A percentile compares a stretch with the other conserved stretches of the same genome.
Conservation (phyloP, 148 eudicot species). For the Pouteria glomerata region DNA sequence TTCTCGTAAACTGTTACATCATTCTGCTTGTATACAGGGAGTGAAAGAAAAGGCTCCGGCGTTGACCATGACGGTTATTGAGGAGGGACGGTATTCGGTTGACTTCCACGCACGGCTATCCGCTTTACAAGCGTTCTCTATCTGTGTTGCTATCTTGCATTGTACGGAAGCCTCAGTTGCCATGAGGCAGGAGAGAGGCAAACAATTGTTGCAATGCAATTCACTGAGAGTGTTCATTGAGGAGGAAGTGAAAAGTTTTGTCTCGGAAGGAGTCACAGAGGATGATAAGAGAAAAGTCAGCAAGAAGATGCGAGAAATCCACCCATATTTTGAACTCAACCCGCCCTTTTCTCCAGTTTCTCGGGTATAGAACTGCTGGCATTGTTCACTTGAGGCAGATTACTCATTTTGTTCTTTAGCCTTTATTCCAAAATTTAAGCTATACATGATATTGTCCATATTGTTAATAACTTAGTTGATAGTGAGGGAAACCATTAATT, state of each 20-base stretch:
- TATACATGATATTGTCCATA: too few relatives aligned
- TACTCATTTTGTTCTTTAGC: too few relatives aligned
- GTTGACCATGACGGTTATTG: slow-evolving; percentile 40
- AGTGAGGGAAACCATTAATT: too few relatives aligned
- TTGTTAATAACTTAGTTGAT: too few relatives aligned
- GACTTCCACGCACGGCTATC: slow-evolving; percentile 81
- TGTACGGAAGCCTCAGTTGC: slow-evolving; percentile 56
- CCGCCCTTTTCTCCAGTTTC: slow-evolving; percentile 97
- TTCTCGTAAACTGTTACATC: slow-evolving; percentile 1
- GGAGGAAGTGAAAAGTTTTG: slow-evolving; percentile 59
- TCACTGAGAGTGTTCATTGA: slow-evolving; percentile 52
- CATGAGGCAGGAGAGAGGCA: slow-evolving; percentile 41
- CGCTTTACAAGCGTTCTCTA: slow-evolving; percentile 77
- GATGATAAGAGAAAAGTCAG: slow-evolving; percentile 49
- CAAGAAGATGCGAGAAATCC: slow-evolving; percentile 37
- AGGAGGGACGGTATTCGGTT: slow-evolving; percentile 57
- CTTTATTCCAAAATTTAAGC: too few relatives aligned
- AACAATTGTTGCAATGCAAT: slow-evolving; percentile 41
- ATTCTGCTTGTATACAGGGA: slow-evolving; percentile 57
- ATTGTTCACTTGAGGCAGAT: too few relatives aligned
- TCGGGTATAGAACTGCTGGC: slow-evolving; percentile 68
- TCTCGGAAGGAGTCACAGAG: slow-evolving; percentile 46
- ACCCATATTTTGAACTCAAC: slow-evolving; percentile 53
- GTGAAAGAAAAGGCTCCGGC: slow-evolving; percentile 52
- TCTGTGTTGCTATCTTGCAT: slow-evolving; percentile 69